Evolutionary conservation across 1,284 basidiomycete species (phyloP), one percentile per base, ranked within the genome.

Genomic region (Austroboletus niveus): DNA sequence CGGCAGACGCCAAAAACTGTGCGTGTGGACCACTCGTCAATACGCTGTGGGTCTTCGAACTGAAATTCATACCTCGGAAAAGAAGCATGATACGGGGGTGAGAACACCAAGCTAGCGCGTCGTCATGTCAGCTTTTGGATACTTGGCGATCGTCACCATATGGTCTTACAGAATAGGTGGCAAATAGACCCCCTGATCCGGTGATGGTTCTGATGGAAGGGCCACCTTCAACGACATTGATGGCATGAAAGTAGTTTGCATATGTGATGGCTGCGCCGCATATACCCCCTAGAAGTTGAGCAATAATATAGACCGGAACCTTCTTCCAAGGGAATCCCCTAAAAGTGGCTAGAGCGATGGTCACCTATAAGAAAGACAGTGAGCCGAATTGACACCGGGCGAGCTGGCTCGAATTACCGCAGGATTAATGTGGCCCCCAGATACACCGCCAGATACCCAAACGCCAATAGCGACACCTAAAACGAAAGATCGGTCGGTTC

Each of bases 341-440:
- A 62, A 83, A 82, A 7, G 81, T 72, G 1, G 87, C 87, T 42
- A 91, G 60, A 5, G 82, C 75, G 35, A 92, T 61, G 3, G 89
- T 92, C 12, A 90, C 74, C 77, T 79, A 54, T 11, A 17, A 20
- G 41, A 45, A 12, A 24, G 20, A 27, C 12, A 36, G 24, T 71
- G 22, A 24, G 22, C 22, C 4, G 22, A 24, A 0, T 24, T 24
- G 22, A 24, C 5, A 24, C 22, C 22, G 22, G 22, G 5, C 5
- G 22, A 24, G 22, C 22, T 24, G 22, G 22, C 22, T 24, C 22
- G 2, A 24, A 24, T 24, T 66, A 82, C 87, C 24, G 86, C 87
- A 41, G 88, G 89, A 61, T 91, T 91, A 57, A 90, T 79, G 62
- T 91, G 88, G 32, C 87, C 89, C n/a, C 88, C 87, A 44, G 86